phyloP scores from a whole-genome alignment of 257 asterid species.

The Solanum chmielewskii region DNA sequence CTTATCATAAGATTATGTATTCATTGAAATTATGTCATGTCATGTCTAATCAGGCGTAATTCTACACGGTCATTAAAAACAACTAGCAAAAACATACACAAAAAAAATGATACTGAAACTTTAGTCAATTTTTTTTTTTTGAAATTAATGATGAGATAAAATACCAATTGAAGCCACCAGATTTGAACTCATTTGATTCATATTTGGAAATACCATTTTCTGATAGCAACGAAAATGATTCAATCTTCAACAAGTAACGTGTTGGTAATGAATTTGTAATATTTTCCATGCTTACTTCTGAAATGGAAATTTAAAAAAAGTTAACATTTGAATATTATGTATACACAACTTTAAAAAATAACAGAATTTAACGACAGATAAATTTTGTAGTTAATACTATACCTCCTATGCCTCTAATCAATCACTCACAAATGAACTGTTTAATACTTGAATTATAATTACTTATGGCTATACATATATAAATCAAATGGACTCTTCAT shows the following conservation, averaged over 20 bases:
- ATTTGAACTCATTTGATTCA: neutral
- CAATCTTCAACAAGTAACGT: neutral
- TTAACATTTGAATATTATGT: neutral
- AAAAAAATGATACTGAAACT: neutral
- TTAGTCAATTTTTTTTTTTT: too few relatives aligned
- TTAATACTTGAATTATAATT: too few relatives aligned
- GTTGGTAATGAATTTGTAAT: neutral
- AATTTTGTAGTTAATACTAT: too few relatives aligned
- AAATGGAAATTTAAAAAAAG: neutral
- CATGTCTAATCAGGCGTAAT: too few relatives aligned
- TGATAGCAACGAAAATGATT: neutral
- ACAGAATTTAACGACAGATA: too few relatives aligned
- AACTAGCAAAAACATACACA: neutral
- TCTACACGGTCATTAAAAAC: neutral
- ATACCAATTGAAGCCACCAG: neutral
- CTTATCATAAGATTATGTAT: too few relatives aligned
- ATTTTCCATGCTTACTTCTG: neutral
- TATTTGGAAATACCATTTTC: neutral
- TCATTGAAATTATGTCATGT: too few relatives aligned
- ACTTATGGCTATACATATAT: too few relatives aligned
- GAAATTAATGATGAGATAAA: neutral
- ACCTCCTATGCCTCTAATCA: too few relatives aligned
- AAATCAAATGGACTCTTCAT: too few relatives aligned
- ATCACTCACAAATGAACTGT: too few relatives aligned
- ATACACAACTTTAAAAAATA: neutral